Evolutionary conservation across 345 rosid genomes (phyloP).

Genomic region (Eucalyptus erythrocorys): DNA sequence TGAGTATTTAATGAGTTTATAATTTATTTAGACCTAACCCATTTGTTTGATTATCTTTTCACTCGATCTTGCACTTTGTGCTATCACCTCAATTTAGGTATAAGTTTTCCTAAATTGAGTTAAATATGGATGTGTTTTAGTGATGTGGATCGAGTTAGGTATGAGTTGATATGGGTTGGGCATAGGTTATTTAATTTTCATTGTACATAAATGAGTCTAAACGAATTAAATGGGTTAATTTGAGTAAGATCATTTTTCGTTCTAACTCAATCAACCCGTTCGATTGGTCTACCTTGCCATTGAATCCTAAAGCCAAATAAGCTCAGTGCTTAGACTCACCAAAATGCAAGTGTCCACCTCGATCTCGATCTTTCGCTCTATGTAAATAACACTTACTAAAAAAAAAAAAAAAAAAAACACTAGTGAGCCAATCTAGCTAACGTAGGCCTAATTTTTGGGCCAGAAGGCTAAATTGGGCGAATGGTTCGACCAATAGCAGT

Average conservation of each 20-base stretch:
- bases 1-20: background rate
- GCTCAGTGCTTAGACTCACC: background rate
- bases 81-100: too few relatives aligned
- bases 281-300: background rate
- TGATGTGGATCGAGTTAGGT: too few relatives aligned
- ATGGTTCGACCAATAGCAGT: background rate
- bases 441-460: background rate
- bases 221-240: too few relatives aligned
- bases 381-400: background rate
- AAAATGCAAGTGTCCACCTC: background rate
- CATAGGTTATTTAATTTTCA: too few relatives aligned
- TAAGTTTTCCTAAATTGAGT: too few relatives aligned
- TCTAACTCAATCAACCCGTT: background rate
- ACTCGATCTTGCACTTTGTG: too few relatives aligned
- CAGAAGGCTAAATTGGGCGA: background rate
- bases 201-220: accelerated
- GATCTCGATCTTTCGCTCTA: background rate
- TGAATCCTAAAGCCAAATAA: background rate
- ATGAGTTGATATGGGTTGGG: too few relatives aligned
- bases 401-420: too few relatives aligned
- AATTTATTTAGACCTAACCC: background rate
- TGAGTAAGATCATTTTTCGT: background rate
- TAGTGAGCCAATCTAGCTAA: background rate
- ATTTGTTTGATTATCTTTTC: too few relatives aligned
- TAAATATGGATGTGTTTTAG: too few relatives aligned